phyloP scores from a whole-genome alignment of 2,329 filamentous ascomycete genomes.

The Aspergillus sergii region DNA sequence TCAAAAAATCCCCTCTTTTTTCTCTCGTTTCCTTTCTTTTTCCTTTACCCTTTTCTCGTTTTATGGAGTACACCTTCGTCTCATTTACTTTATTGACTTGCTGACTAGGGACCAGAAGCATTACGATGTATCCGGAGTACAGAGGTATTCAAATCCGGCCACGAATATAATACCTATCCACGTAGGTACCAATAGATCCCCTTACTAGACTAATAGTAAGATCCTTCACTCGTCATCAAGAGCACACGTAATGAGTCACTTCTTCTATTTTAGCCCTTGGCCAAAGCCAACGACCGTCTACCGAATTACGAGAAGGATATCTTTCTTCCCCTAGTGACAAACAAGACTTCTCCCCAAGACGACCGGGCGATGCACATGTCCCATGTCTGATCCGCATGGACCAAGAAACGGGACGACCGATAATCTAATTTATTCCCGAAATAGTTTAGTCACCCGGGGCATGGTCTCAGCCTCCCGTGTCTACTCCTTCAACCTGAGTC shows the following conservation, averaged over 20 bases:
- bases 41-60: background rate
- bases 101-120: background rate
- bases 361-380: background rate
- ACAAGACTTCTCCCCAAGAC: conserved; percentile 1
- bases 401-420: background rate
- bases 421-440: background rate
- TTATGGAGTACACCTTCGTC: background rate
- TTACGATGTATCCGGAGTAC: background rate
- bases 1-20: background rate
- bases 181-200: background rate
- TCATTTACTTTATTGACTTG: background rate
- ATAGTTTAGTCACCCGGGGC: background rate
- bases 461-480: conserved; percentile 4
- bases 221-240: conserved; percentile 3
- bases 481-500: conserved; percentile 2
- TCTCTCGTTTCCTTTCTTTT: background rate
- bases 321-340: background rate
- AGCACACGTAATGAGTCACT: conserved; percentile 2
- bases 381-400: conserved; percentile 3
- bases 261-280: background rate
- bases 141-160: background rate
- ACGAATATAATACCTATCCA: background rate
- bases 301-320: too few species aligned
- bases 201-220: background rate
- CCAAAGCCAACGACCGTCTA: background rate